phyloP scores from a whole-genome alignment of 768 basidiomycete genomes.

The Termitomyces sp. region DNA sequence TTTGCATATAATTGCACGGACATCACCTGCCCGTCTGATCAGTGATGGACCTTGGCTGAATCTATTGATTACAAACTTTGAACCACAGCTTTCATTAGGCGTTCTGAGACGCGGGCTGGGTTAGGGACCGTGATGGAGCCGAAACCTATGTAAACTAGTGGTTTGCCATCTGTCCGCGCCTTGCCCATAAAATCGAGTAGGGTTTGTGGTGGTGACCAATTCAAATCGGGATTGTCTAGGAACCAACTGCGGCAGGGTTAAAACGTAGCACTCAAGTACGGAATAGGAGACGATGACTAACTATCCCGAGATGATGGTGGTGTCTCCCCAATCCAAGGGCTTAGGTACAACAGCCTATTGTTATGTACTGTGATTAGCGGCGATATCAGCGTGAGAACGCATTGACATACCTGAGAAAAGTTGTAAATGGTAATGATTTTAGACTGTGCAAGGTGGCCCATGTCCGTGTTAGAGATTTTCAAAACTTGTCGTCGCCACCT shows the following conservation, averaged over 20 bases:
- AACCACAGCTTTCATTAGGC: slow-evolving; percentile 54
- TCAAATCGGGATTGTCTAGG: slow-evolving; percentile 53
- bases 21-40: slow-evolving; percentile 35
- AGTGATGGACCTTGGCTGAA: neutral
- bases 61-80: slow-evolving; percentile 35
- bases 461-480: slow-evolving; percentile 45
- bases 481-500: slow-evolving; percentile 53
- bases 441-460: slow-evolving; percentile 53
- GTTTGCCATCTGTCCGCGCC: slow-evolving; percentile 47
- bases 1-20: slow-evolving; percentile 62
- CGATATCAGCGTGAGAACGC: neutral
- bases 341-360: slow-evolving; percentile 53
- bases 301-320: slow-evolving; percentile 52
- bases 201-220: slow-evolving; percentile 47
- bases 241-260: slow-evolving; percentile 44
- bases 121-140: slow-evolving; percentile 64
- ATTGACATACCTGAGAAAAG: slow-evolving; percentile 43
- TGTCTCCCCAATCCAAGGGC: slow-evolving; percentile 66
- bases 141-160: slow-evolving; percentile 69
- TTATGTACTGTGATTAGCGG: neutral
- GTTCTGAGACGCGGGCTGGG: slow-evolving; percentile 46
- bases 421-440: slow-evolving; percentile 64
- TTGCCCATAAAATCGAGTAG: slow-evolving; percentile 50
- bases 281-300: slow-evolving; percentile 20
- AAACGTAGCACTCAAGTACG: neutral